Percentiles rank a stretch among this genome's conserved stretches.
Conservation (phyloP, 2,329 filamentous ascomycete species). For the Paradendryphiella salina region DNA sequence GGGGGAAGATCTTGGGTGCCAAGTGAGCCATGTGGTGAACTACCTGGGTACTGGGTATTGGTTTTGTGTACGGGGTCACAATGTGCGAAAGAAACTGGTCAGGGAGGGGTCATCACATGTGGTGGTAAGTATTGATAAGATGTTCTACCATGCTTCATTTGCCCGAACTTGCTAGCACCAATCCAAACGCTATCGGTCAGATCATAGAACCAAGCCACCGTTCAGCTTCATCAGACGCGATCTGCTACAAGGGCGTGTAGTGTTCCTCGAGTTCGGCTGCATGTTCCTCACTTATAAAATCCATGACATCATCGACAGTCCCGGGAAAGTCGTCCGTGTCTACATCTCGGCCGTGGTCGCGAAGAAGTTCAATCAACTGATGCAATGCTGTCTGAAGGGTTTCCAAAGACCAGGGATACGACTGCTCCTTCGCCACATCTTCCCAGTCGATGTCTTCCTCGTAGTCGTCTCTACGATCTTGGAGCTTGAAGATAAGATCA, state of each 20-base stretch:
- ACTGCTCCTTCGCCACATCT: constrained; percentile 5
- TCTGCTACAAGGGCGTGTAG: constrained; percentile 1
- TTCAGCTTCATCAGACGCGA: background rate
- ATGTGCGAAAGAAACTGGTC: background rate
- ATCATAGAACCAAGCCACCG: background rate
- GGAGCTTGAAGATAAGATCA: constrained; percentile 47
- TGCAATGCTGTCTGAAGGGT: constrained; percentile 28
- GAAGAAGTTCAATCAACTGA: constrained; percentile 18
- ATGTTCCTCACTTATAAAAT: constrained; percentile 20
- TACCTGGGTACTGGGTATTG: background rate
- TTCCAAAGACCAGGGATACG: constrained; percentile 22
- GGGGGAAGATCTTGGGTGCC: constrained; percentile 6
- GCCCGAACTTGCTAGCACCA: background rate
- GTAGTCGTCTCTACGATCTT: constrained; percentile 16
- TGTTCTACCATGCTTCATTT: background rate
- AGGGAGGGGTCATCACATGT: background rate
- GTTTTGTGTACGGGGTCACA: background rate
- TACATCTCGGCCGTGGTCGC: constrained; percentile 7
- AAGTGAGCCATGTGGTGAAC: background rate
- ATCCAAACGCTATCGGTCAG: background rate
- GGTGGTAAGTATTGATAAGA: background rate
- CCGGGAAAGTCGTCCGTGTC: constrained; percentile 8
- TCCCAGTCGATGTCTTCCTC: constrained; percentile 47
- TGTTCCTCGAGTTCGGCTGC: constrained; percentile 17
- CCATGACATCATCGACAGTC: constrained; percentile 27